Evolutionary conservation across 108 stramenopile genomes (phyloP).

Genomic region (Conticribra guillardii): DNA sequence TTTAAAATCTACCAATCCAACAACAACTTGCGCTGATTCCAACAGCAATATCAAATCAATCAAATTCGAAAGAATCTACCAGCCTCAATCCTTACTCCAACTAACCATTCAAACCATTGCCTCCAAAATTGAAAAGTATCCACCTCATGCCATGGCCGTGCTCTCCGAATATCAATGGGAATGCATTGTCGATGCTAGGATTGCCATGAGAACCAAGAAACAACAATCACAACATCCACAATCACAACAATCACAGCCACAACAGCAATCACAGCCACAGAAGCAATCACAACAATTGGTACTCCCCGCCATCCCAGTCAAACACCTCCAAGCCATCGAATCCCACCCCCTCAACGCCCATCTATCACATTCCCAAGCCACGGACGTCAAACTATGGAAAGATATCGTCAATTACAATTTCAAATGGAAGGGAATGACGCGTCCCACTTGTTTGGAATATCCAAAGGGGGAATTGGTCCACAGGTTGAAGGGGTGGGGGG

Average conservation of each 20-base stretch:
- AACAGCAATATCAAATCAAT: slow-evolving; percentile 1
- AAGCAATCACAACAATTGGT: neutral
- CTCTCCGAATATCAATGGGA: slow-evolving; percentile 50
- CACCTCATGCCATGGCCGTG: slow-evolving; percentile 16
- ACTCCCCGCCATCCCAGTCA: slow-evolving; percentile 28
- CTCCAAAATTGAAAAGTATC: slow-evolving; percentile 35
- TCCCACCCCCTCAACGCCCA: slow-evolving; percentile 24
- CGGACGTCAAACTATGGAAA: slow-evolving; percentile 35
- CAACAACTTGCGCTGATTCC: too few relatives aligned
- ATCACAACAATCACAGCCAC: neutral
- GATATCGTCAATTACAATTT: slow-evolving; percentile 35
- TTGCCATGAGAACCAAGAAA: neutral
- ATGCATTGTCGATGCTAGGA: slow-evolving; percentile 15
- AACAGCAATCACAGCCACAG: neutral
- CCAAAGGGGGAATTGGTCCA: slow-evolving; percentile 4
- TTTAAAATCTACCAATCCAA: too few relatives aligned
- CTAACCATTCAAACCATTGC: slow-evolving; percentile 23
- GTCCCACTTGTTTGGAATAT: slow-evolving; percentile 17
- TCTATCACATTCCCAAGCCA: slow-evolving; percentile 7
- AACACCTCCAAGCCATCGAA: slow-evolving; percentile 27
- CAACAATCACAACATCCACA: neutral
- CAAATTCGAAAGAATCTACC: neutral
- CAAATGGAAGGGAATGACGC: slow-evolving; percentile 14
- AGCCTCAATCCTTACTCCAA: slow-evolving; percentile 30
- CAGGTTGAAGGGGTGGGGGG: slow-evolving; percentile 8